Base-by-base conservation (phyloP, 768 basidiomycete species). In the Hygrophorus russula region DNA sequence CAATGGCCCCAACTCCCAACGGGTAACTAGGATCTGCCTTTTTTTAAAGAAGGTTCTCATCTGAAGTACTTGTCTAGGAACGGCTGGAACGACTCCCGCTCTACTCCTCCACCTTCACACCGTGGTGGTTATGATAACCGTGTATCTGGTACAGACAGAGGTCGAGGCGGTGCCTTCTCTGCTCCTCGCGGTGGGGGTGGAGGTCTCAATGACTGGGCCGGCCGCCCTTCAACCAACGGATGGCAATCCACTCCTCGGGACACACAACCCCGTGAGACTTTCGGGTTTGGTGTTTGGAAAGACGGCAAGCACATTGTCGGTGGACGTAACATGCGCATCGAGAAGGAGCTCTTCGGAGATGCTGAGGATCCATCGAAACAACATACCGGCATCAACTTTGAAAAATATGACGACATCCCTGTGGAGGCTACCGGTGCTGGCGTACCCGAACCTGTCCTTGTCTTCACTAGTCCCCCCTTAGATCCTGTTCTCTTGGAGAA, bases 331-430 rank as follows among this genome's bases (percentile, higher is more conserved):
- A 66, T 68, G 58, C 82, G 92, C 52, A 72, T 93, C 53, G 96
- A 99, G 69, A 92, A 90, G 67, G 93, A 97, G 58, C 82, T 99
- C 31, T 99, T 83, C 54, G 96, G 96, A 43, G 92, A 94, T 50
- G 72, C 74, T 32, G 69, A 75, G 36, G 94, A 97, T 61, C 77
- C 82, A 17, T 79, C 78, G 46, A 88, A 87, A 59, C 85, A 96
- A 62, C 82, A 90, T 59, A 94, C 93, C 35, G 96, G 96, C 50
- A 97, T 99, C 69, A 99, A 99, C 69, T 99, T 99, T 59, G 96
- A 99, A 69, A 96, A 96, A 66, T 99, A 98, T 56, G 96, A 96
- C 64, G 94, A 98, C 61, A 99, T 99, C 58, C 96, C 96, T 50
- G 93, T 99, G 53, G 96, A 98, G 67, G 94, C 93, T 29, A 98